Percentiles rank a stretch among this genome's conserved stretches.
phyloP scores from a whole-genome alignment of 2,329 filamentous ascomycete species.

The Penicillium sp. region DNA sequence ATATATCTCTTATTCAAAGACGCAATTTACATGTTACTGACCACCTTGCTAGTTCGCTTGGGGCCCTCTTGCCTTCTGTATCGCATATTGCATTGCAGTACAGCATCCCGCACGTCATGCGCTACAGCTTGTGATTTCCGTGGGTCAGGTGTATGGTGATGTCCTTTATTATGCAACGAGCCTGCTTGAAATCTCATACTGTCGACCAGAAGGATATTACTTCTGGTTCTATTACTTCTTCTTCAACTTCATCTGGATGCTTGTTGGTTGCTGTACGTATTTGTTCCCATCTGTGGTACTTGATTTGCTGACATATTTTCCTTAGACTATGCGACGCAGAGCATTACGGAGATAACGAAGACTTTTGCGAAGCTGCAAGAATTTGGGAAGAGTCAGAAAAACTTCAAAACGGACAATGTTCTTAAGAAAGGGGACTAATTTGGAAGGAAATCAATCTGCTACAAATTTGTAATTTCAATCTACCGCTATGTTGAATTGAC shows the following conservation, averaged over 20 bases:
- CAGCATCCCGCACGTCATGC: conserved; percentile 45
- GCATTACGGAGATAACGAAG: background rate
- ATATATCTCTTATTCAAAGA: background rate
- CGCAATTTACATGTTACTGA: background rate
- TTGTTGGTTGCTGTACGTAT: conserved; percentile 39
- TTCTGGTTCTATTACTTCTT: conserved; percentile 52
- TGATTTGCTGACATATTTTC: background rate
- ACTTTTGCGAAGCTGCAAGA: background rate
- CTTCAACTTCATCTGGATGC: conserved; percentile 51
- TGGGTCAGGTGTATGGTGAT: conserved; percentile 51
- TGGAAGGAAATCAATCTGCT: background rate
- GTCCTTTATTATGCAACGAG: conserved; percentile 50
- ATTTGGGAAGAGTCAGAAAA: background rate
- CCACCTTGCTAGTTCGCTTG: conserved; percentile 39
- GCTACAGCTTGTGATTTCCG: conserved; percentile 45
- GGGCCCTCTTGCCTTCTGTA: conserved; percentile 47
- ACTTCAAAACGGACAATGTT: background rate
- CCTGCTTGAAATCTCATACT: conserved; percentile 45
- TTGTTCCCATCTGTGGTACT: background rate
- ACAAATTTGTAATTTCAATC: background rate
- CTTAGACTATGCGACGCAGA: background rate
- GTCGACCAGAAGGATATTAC: conserved; percentile 47
- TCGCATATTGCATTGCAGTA: conserved; percentile 42
- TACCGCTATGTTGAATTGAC: too few relatives aligned
- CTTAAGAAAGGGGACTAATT: background rate